These are phyloP conservation scores for Cephaloascus albidus DNA, from an alignment of 805 yeast species.

Conservation along the genomic window DNA sequence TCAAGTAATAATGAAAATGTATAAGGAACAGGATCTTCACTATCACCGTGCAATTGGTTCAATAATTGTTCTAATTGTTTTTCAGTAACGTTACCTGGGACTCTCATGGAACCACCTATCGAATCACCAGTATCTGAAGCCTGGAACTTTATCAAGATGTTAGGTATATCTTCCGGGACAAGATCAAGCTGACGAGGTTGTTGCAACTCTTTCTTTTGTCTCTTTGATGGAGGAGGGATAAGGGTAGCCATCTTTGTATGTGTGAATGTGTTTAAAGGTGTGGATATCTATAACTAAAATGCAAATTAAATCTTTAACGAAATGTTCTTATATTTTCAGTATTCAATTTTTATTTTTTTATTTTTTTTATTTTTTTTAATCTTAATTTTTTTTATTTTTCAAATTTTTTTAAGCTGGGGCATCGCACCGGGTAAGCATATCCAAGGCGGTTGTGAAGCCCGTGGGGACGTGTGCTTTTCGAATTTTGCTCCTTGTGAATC, in stretches of 20 bases:
- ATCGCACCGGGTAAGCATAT: neutral
- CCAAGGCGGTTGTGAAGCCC: no score
- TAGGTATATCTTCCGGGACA: constrained; percentile 72
- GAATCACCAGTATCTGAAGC: constrained; percentile 89
- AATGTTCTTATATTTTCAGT: neutral
- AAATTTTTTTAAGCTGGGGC: no score
- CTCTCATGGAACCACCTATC: constrained; percentile 77
- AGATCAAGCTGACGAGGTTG: constrained; percentile 65
- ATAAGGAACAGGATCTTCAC: constrained; percentile 85
- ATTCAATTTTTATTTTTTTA: no score
- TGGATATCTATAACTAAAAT: no score
- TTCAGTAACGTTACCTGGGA: constrained; percentile 83
- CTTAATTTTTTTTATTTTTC: neutral
- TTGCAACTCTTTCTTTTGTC: constrained; percentile 78
- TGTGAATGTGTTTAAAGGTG: no score
- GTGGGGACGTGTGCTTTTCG: neutral
- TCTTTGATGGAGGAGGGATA: constrained; percentile 89
- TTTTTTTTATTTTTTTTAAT: no score
- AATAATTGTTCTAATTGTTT: constrained; percentile 81
- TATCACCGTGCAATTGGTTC: constrained; percentile 62
- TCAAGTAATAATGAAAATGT: constrained; percentile 61
- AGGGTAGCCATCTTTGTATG: constrained; percentile 73
- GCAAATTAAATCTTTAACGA: neutral
- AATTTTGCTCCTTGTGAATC: neutral
- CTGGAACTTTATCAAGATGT: constrained; percentile 81